Conservation (phyloP, 2,329 filamentous ascomycete species). For the Pseudogymnoascus sp. region DNA sequence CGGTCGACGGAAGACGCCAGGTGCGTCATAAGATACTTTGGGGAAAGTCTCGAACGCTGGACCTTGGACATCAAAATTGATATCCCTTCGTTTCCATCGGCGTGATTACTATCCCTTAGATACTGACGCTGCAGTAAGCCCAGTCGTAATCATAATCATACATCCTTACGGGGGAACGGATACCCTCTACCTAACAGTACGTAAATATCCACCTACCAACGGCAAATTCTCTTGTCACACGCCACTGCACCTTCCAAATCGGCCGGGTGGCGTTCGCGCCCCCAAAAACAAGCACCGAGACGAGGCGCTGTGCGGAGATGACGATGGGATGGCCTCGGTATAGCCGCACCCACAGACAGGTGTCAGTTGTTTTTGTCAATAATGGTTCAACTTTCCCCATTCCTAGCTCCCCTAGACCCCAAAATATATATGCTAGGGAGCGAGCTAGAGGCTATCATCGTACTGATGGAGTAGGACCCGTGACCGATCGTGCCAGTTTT, state of each 20-base stretch:
- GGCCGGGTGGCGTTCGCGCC: neutral
- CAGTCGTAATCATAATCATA: neutral
- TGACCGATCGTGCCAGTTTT: neutral
- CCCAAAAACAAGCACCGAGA: neutral
- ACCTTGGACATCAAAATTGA: neutral
- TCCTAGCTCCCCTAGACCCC: neutral
- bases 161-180: too few species aligned
- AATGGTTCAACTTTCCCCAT: neutral
- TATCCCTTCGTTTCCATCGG: neutral
- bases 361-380: neutral
- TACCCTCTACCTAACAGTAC: neutral
- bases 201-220: neutral
- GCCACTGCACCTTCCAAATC: neutral
- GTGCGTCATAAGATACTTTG: neutral
- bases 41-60: neutral
- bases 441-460: slow-evolving; percentile 1
- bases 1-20: neutral
- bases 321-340: neutral
- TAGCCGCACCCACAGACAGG: neutral
- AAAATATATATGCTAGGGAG: neutral
- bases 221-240: neutral
- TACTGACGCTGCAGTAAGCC: neutral
- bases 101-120: neutral
- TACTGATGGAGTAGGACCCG: neutral
- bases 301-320: neutral